Evolutionary conservation across 2,329 filamentous ascomycete genomes (phyloP).

Genomic region (Calonectria fujianensis): DNA sequence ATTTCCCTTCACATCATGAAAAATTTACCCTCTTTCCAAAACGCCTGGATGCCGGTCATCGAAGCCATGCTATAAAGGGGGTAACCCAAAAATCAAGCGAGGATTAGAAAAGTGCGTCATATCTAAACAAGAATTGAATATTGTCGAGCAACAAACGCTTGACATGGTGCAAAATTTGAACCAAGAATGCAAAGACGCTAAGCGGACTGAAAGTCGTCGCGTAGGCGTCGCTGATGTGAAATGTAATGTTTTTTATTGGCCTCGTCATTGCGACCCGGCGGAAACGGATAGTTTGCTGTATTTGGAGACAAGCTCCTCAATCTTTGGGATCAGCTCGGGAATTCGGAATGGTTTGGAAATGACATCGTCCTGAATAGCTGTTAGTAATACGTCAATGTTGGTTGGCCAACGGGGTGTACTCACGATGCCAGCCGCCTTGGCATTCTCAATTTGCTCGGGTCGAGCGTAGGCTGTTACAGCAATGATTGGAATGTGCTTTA

Average conservation of each 20-base stretch:
- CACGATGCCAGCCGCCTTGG: slow-evolving; percentile 83
- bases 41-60: slow-evolving; percentile 47
- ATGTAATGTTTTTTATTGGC: slow-evolving; percentile 9
- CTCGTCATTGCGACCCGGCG: slow-evolving; percentile 28
- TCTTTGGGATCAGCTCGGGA: slow-evolving; percentile 80
- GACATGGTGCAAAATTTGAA: slow-evolving; percentile 19
- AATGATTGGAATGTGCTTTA: slow-evolving; percentile 83
- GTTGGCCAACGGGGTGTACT: slow-evolving; percentile 57
- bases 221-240: not conserved
- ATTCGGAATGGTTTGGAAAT: slow-evolving; percentile 89
- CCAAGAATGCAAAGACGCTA: slow-evolving; percentile 31
- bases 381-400: slow-evolving; percentile 30
- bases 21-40: slow-evolving; percentile 45
- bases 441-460: slow-evolving; percentile 82
- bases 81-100: slow-evolving; percentile 39
- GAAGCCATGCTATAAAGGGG: slow-evolving; percentile 43
- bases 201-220: slow-evolving; percentile 20
- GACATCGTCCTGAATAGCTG: slow-evolving; percentile 77
- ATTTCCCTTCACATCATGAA: slow-evolving; percentile 38
- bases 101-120: slow-evolving; percentile 43
- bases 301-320: slow-evolving; percentile 73
- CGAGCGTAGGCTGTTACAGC: slow-evolving; percentile 90
- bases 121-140: slow-evolving; percentile 41
- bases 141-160: slow-evolving; percentile 2
- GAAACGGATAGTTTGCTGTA: slow-evolving; percentile 60